These are phyloP conservation scores for Manihot esculenta DNA, from an alignment of 441 rosid species.

Conservation along the genomic window DNA sequence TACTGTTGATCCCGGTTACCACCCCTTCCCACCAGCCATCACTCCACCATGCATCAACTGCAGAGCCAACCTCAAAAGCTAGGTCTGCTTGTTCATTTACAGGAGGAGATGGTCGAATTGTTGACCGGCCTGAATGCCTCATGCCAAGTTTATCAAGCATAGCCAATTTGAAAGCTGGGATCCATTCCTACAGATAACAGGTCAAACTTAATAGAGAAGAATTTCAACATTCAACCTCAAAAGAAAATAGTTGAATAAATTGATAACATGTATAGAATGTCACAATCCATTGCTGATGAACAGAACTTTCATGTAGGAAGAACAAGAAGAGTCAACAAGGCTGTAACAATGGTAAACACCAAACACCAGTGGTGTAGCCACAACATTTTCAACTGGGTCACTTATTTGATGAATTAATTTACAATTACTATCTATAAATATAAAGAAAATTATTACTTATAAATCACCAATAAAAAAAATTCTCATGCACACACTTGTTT, in stretches of 20 bases:
- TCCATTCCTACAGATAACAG: conserved; percentile 69
- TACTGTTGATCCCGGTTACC: conserved; percentile 40
- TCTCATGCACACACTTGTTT: too few species aligned
- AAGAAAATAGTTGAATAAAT: neutral
- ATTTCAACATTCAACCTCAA: neutral
- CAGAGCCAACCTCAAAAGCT: conserved; percentile 51
- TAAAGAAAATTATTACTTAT: too few species aligned
- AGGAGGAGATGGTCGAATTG: conserved; percentile 69
- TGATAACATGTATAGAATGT: neutral
- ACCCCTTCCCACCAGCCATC: conserved; percentile 99
- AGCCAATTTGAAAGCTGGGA: conserved; percentile 69
- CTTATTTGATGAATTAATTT: too few species aligned
- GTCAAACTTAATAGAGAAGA: conserved; percentile 13
- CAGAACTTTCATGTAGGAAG: neutral
- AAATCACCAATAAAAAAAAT: too few species aligned
- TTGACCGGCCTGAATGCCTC: conserved; percentile 70
- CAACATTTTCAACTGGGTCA: too few species aligned
- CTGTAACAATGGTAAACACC: neutral
- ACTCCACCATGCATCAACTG: conserved; percentile 99
- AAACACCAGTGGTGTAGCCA: too few species aligned
- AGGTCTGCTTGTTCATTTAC: conserved; percentile 30
- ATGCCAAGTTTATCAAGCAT: conserved; percentile 79
- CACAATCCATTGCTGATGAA: neutral
- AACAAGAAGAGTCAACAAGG: neutral
- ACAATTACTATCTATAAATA: too few species aligned